Evolutionary conservation across 352 stramenopile species (phyloP).

Genomic region (Phytopythium cucurbitacearum): DNA sequence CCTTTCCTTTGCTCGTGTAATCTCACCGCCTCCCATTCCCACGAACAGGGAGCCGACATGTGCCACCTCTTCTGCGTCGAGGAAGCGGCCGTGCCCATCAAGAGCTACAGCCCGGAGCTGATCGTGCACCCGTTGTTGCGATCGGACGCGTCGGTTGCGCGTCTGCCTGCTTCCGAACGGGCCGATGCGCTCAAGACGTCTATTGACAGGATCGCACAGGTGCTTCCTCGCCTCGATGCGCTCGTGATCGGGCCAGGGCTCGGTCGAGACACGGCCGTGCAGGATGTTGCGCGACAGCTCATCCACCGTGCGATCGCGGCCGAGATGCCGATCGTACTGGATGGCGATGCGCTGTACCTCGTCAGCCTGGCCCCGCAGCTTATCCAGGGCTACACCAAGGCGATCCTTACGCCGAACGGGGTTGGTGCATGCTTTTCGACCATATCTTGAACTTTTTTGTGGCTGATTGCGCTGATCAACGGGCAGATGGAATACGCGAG

Average conservation of each 20-base stretch:
- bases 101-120: conserved; percentile 96
- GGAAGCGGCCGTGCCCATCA: conserved; percentile 94
- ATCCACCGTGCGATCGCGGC: conserved; percentile 53
- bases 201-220: conserved; percentile 41
- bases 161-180: conserved; percentile 6
- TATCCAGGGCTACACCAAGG: conserved; percentile 57
- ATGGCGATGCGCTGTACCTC: conserved; percentile 94
- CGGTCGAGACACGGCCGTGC: conserved; percentile 86
- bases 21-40: not conserved
- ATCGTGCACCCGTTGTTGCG: conserved; percentile 90
- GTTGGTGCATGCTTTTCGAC: conserved; percentile 10
- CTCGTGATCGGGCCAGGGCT: conserved; percentile 93
- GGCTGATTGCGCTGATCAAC: not conserved
- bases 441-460: not conserved
- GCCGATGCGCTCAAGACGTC: conserved; percentile 17
- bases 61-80: conserved; percentile 94
- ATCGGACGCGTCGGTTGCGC: conserved; percentile 35
- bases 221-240: conserved; percentile 65
- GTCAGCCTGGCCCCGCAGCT: conserved; percentile 70
- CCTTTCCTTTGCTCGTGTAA: no score
- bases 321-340: conserved; percentile 89
- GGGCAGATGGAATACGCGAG: conserved; percentile 85
- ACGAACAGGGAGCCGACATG: conserved; percentile 89
- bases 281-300: conserved; percentile 73
- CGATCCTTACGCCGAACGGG: conserved; percentile 94